phyloP scores from a whole-genome alignment of 345 rosid genomes.

The Brassica carinata region DNA sequence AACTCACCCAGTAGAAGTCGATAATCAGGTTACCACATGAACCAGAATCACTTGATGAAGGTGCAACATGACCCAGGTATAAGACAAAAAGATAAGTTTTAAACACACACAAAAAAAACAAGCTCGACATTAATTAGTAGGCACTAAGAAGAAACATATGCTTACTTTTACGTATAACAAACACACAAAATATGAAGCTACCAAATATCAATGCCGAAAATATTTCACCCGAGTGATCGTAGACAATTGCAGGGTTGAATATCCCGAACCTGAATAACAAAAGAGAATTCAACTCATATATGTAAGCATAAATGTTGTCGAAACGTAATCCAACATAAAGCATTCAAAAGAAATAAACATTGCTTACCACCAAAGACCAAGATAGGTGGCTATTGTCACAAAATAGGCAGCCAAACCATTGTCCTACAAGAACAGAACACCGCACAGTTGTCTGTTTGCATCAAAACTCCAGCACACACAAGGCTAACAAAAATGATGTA shows the following conservation, averaged over 20 bases:
- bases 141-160: constrained; percentile 13
- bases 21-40: constrained; percentile 86
- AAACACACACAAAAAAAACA: constrained; percentile 25
- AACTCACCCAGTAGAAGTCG: constrained; percentile 96
- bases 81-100: constrained; percentile 29
- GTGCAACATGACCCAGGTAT: constrained; percentile 81
- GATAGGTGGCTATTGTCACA: constrained; percentile 73
- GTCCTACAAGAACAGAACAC: constrained; percentile 53
- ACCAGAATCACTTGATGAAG: constrained; percentile 94
- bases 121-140: constrained; percentile 4
- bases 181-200: constrained; percentile 81
- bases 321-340: background rate
- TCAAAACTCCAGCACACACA: background rate
- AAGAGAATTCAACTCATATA: constrained; percentile 7
- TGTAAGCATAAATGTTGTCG: background rate
- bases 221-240: constrained; percentile 95
- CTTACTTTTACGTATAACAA: constrained; percentile 86
- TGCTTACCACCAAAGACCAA: constrained; percentile 94
- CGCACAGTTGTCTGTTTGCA: background rate
- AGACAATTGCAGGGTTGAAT: constrained; percentile 82
- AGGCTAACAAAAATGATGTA: background rate
- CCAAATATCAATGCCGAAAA: constrained; percentile 90
- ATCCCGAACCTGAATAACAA: constrained; percentile 76
- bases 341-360: constrained; percentile 11
- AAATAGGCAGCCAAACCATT: constrained; percentile 86